Evolutionary conservation across 495 filamentous ascomycete species (phyloP).

Genomic region (Xylaria nigripes): DNA sequence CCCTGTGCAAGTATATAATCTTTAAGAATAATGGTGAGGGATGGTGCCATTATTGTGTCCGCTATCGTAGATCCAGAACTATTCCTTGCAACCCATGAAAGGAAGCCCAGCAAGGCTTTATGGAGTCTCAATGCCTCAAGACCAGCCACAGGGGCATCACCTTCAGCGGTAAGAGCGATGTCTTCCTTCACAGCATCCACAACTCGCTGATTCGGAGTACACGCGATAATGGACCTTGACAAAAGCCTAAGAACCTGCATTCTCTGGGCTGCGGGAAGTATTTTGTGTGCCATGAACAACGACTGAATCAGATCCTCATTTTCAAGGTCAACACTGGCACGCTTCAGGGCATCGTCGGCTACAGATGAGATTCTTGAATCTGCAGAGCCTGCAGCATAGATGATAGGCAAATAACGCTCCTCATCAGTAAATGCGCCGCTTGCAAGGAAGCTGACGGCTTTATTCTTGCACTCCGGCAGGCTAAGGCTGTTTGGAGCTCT

Average conservation of each 20-base stretch:
- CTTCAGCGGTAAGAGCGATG: slow-evolving; percentile 36
- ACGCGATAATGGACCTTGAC: slow-evolving; percentile 63
- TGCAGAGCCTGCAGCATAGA: slow-evolving; percentile 72
- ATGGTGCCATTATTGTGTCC: slow-evolving; percentile 52
- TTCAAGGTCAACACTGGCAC: slow-evolving; percentile 64
- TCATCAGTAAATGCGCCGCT: slow-evolving; percentile 76
- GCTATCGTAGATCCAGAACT: slow-evolving; percentile 49
- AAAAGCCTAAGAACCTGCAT: slow-evolving; percentile 65
- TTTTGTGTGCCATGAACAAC: slow-evolving; percentile 65
- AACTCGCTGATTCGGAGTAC: slow-evolving; percentile 55
- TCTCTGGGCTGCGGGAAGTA: slow-evolving; percentile 60
- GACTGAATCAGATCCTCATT: slow-evolving; percentile 50
- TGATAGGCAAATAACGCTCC: slow-evolving; percentile 72
- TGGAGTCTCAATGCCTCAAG: slow-evolving; percentile 67
- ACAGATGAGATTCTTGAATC: slow-evolving; percentile 73
- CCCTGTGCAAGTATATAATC: slow-evolving; percentile 73
- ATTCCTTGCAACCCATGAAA: slow-evolving; percentile 78
- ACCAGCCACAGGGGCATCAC: slow-evolving; percentile 39
- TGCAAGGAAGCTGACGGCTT: slow-evolving; percentile 60
- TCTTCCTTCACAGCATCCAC: slow-evolving; percentile 60
- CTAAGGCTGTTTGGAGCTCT: slow-evolving; percentile 53
- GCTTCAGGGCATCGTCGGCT: slow-evolving; percentile 79
- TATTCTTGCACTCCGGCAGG: slow-evolving; percentile 56
- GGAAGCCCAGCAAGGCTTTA: slow-evolving; percentile 78
- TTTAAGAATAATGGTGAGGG: slow-evolving; percentile 60